Conservation (phyloP, 2,329 filamentous ascomycete species). For the Ophioceras dolichostomum region DNA sequence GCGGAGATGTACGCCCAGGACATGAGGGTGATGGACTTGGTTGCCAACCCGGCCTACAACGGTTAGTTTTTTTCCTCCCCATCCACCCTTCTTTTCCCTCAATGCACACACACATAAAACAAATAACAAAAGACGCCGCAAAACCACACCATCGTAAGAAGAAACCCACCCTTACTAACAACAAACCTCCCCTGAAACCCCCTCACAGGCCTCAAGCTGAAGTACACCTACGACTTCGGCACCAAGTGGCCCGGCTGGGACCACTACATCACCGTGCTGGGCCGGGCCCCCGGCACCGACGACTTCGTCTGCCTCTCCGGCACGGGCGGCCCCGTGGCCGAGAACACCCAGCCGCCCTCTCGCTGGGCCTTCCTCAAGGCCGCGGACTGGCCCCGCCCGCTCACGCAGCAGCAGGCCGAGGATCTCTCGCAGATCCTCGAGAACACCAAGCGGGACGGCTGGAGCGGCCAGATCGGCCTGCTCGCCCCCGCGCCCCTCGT, state of each 20-base stretch:
- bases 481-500: no score
- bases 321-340: background rate
- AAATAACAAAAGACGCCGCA: no score
- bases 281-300: background rate
- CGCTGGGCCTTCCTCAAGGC: background rate
- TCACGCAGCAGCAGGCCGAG: no score
- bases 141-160: no score
- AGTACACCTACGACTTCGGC: background rate
- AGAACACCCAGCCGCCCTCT: background rate
- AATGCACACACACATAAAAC: background rate
- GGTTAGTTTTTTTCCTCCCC: background rate
- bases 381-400: no score
- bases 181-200: background rate
- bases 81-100: background rate
- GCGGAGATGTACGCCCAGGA: no score
- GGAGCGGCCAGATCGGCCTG: no score
- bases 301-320: background rate
- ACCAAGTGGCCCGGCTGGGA: background rate
- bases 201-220: background rate
- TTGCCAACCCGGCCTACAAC: background rate
- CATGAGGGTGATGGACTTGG: no score
- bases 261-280: background rate
- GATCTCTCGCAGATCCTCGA: no score
- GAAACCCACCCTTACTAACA: no score
- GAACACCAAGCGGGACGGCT: no score